Evolutionary conservation across 164 flowering plant species (phyloP), one percentile per base, ranked within the genome.

Genomic region (Berberis vulgaris): DNA sequence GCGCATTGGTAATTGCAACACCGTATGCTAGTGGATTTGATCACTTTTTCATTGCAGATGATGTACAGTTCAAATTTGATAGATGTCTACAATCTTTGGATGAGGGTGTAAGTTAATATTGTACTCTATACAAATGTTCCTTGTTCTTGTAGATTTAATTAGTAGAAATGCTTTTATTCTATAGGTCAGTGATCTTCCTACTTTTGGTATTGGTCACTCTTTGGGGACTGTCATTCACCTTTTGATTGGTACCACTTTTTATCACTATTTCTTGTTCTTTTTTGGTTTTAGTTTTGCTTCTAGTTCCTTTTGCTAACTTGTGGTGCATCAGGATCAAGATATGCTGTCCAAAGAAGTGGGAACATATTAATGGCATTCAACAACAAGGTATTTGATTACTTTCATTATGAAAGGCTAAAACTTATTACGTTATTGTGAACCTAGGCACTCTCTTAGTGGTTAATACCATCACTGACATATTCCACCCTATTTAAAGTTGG

Each of bases 1-100:
- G 93, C 66, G 45, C 77, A 49, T 69, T 92, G 80, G 96, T 93
- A 66, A 79, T 93, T 69, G 97, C 98, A 13, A 89, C 98, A 55
- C 98, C 98, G 54, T 93, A 83, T 78, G 82, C 97, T 60, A 88
- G 98, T 74, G 98, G 98, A 62, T 89, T 93, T 67, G 98, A 93
- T 79, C 84, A 90, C 77, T 88, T 93, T 82, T 72, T 68, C 70
- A 93, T 93, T 74, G 94, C 98, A 50, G 97, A 93, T 78, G 97
- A 93, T 76, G 97, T 82, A 56, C 98, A 93, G 65, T 88, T 86
- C 72, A 93, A 93, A 76, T 89, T 83, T 71, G 98, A 93, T 71
- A 74, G 97, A 74, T 88, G 97, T 68, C 66, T 81, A 68, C 83
- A 96, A 45, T 76, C 55, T 73, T 78, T 92, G 41, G 80, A 81